A percentile compares a stretch with the other conserved stretches of the same genome.
phyloP scores from a whole-genome alignment of 176 grass and related monocot genomes.

The Phyllostachys edulis region DNA sequence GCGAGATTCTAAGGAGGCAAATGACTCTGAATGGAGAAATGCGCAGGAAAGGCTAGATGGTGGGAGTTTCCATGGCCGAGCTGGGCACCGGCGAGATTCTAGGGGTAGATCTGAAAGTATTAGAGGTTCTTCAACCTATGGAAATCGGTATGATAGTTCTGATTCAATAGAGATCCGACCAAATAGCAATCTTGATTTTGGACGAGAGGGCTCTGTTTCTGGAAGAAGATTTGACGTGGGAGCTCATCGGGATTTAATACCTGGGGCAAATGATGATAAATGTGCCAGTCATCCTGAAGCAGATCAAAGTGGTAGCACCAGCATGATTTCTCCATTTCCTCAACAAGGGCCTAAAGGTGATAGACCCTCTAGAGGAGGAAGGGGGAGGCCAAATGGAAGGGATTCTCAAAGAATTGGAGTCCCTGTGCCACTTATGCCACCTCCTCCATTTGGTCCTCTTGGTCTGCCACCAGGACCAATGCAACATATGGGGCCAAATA shows the following conservation, averaged over 20 bases:
- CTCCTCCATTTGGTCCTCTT: slow-evolving; percentile 69
- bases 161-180: slow-evolving; percentile 97
- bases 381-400: slow-evolving; percentile 69
- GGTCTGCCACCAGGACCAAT: slow-evolving; percentile 73
- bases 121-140: slow-evolving; percentile 60
- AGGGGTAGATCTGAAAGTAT: slow-evolving; percentile 76
- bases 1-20: slow-evolving; percentile 54
- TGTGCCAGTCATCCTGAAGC: slow-evolving; percentile 38
- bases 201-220: slow-evolving; percentile 62
- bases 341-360: slow-evolving; percentile 75
- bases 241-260: slow-evolving; percentile 42
- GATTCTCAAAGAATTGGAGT: slow-evolving; percentile 73
- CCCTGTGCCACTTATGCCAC: slow-evolving; percentile 58
- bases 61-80: slow-evolving; percentile 50
- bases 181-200: slow-evolving; percentile 79
- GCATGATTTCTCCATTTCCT: slow-evolving; percentile 44
- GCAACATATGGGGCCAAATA: slow-evolving; percentile 73
- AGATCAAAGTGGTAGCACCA: slow-evolving; percentile 43
- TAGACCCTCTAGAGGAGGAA: slow-evolving; percentile 67
- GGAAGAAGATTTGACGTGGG: slow-evolving; percentile 54
- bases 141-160: slow-evolving; percentile 73
- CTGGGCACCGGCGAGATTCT: slow-evolving; percentile 66
- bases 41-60: slow-evolving; percentile 58
- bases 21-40: slow-evolving; percentile 58
- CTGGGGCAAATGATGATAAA: slow-evolving; percentile 49